Base-by-base conservation (phyloP, 2,329 filamentous ascomycete species). In the Fusarium foetens region DNA sequence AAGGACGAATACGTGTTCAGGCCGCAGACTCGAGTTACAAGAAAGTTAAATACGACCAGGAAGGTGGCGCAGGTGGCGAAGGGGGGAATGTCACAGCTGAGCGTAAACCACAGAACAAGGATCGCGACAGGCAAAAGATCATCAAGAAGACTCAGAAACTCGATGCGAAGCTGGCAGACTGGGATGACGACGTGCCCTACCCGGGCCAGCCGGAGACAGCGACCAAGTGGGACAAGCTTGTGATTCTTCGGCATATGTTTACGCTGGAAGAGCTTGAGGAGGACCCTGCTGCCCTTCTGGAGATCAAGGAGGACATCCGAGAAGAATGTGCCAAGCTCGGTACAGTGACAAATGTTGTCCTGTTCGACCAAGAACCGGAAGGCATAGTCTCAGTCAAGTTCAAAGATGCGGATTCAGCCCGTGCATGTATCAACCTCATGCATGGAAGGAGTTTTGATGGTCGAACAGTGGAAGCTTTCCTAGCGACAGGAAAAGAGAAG, bases 171-270 rank as follows among this genome's bases (percentile, higher is more conserved):
- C 89, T 98, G 38, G 93, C 94, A 7, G 95, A 98, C 81, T 99
- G 96, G 96, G 93, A 94, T 78, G 95, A 98, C 78, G 95, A 98
- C 79, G 92, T 95, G 60, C 88, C 92, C 31, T 88, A 83, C 69
- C 86, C 79, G 7, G 78, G 74, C 2, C 71, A 75, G 39, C 72
- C 76, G 14, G 86, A 87, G n/a, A 86, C 81, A 14, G 79, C 78
- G 45, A 81, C 83, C 59, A 87, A 85, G 77, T 92, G 89, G 83
- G 93, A 95, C 76, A 97, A 95, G 80, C 86, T 93, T 21, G 95
- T 97, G 33, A 91, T 98, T 64, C 84, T 99, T 71, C 94, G 94
- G 79, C 91, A 97, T 83, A 97, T 97, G 92, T 99, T 99, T 82
- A 97, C 94, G 3, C 86, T 95, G 45, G 80, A 91, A 69, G 94